Evolutionary conservation across 371 early-diverging fungal genomes (phyloP), one percentile per base, ranked within the genome.

Genomic region (Lichtheimia ornata): DNA sequence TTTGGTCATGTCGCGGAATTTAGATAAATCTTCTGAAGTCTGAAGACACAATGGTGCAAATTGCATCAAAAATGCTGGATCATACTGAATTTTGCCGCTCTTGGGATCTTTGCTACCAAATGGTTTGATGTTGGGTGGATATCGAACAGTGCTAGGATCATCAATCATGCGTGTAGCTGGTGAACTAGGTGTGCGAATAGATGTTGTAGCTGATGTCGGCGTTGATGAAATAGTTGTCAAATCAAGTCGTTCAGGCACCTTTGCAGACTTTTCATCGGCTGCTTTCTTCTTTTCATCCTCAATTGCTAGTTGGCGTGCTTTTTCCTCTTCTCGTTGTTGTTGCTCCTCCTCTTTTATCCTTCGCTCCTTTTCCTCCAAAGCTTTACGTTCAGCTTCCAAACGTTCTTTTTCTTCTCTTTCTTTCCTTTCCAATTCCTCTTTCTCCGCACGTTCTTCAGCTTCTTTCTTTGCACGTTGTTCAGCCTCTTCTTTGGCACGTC

Each of bases 21-120:
- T 81, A n/a, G 86, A 82, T 24, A 95, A 76, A 41, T 88, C 87
- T 12, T 80, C 77, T 12, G 92, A 91, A 53, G 84, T 75, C 27
- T 86, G 84, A 30, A 74, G 77, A 73, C 92, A 88, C 43, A 88
- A 73, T 9, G 76, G 73, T 70, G 79, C 81, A 77, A 95, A 94
- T 61, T 85, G 87, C 77, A 91, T 75, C 74, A 97, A 83, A 72
- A 95, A 97, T 55, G 79, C 86, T 57, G 83, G 81, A 28, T 83
- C 81, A 64, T 91, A 91, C 62, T 81, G 72, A 56, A 81, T 83
- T 67, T 82, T 84, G 53, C 85, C 84, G 44, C 73, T 72, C 4
- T 35, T 57, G 13, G 76, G 66, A 56, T 76, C 72, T 54, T 73
- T 67, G 50, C 50, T 53, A 18, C 71, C 72, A 40, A 58, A 69